Base-by-base conservation (phyloP, 2,329 filamentous ascomycete genomes). In the Tolypocladium cylindrosporum region DNA sequence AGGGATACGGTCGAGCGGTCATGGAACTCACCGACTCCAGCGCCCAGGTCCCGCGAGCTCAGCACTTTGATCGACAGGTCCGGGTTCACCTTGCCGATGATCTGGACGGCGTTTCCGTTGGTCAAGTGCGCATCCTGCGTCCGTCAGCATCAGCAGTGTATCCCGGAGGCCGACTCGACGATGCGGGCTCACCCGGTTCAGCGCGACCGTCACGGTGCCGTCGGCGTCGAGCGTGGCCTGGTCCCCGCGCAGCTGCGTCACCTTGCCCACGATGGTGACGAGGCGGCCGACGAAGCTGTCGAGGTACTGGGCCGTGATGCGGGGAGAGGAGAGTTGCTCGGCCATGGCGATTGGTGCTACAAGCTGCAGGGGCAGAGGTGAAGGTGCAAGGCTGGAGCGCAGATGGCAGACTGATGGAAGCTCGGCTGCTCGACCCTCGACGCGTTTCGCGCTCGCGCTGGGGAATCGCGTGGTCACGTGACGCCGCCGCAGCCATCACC, bases 211-310 rank as follows among this genome's bases (percentile, higher is more conserved):
- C 34, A 97, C 83, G 27, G 85, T 81, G 0, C 93, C 93, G 34
- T 85, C 87, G 7, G 90, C 87, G 58, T 96, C 91, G 37, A 97
- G 82, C 7, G 85, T 84, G 0, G 91, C 93, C 55, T 83, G 82
- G 56, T 94, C 89, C 64, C 92, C 92, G 55, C 87, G 86, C 31
- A 97, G 79, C 67, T 94, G 87, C 4, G 84, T 82, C 53, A 97
- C 91, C 67, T 88, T 91, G 67, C 94, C 94, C 6, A 96, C 80
- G 57, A 97, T 79, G 66, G 91, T 91, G 61, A 97, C 89, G 61
- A 89, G 89, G 63, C 84, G 82, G 64, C 80, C 79, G 63, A 86
- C 79, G 75, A 92, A 96, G 68, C 80, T 80, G 69, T 91, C 84
- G 59, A 97, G 87, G 74, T 93, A 89, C 45, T 81, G 76, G 56